Base-by-base conservation (phyloP, 495 filamentous ascomycete species). In the Endocarpon pusillum region DNA sequence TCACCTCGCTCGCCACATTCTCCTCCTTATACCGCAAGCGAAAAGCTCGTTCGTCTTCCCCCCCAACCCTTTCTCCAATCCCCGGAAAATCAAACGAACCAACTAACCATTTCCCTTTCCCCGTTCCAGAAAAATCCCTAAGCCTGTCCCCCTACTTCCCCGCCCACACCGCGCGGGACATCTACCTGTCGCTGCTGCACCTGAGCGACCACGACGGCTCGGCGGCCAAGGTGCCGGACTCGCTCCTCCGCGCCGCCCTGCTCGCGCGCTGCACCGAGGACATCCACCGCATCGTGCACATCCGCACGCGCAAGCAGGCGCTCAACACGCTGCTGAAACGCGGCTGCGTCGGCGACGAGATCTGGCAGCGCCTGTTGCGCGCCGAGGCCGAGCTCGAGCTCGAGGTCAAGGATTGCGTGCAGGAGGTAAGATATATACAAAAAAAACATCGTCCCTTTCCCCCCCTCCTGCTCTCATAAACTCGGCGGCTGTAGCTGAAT, bases 321-420 rank as follows among this genome's bases (percentile, higher is more conserved):
- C 66, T 92, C 47, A 73, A 77, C 41, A 72, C 72, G 33, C 60
- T 97, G 26, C 54, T 96, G 32, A 82, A 92, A 57, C 64, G 81
- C 28, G 91, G 91, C 1, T 87, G 80, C 52, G 84, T 97, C 1
- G 87, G 91, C 5, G 91, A 97, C 57, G 89, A 97, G 53, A 53
- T 96, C 26, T 94, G 85, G 80, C 89, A 94, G 60, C 66, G 89
- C 24, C 92, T 94, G 52, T 49, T 70, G 45, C 62, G 80, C 25
- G 89, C 87, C 18, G 89, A 97, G 67, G 87, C 87, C 64, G 89
- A 96, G 62, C 91, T 93, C 61, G 85, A 97, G 56, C 87, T 85
- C 39, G 89, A 97, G 56, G 62, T 97, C 21, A 65, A 78, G 41
- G 89, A 97, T 59, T 85, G 94, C 26, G 83, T 94, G 21, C 68